phyloP scores from a whole-genome alignment of 306 rosid species.

The Castanospermum australe region DNA sequence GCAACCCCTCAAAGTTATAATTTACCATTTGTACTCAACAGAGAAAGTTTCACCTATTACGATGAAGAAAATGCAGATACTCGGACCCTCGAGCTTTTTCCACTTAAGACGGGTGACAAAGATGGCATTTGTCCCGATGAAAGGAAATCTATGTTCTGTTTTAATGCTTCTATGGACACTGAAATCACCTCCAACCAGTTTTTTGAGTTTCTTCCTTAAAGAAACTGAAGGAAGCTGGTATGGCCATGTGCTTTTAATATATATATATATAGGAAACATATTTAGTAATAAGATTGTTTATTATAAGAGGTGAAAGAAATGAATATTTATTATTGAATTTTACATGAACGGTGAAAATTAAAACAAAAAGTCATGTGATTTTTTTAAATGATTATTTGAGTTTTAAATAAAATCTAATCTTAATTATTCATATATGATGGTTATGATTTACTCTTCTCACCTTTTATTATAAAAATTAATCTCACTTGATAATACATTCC shows the following conservation, averaged over 20 bases:
- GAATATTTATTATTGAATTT: no score
- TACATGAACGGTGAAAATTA: no score
- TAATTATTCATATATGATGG: no score
- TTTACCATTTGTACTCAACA: conserved; percentile 18
- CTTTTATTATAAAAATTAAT: no score
- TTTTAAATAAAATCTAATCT: no score
- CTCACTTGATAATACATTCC: no score
- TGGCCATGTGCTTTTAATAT: neutral
- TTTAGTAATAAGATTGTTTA: no score
- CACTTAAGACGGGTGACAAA: conserved; percentile 33
- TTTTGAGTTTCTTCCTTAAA: conserved; percentile 61
- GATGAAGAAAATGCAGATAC: conserved; percentile 24
- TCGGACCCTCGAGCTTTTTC: conserved; percentile 67
- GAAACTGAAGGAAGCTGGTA: conserved; percentile 26
- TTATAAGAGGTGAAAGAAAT: no score
- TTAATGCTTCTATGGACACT: conserved; percentile 14
- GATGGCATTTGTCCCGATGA: conserved; percentile 5
- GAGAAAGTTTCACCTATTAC: conserved; percentile 22
- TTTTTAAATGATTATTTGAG: no score
- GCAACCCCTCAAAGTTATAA: conserved; percentile 10
- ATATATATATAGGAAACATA: no score
- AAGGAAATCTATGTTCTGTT: conserved; percentile 21
- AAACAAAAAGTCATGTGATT: no score
- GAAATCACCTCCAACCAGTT: conserved; percentile 31
- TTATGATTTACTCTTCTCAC: no score